Evolutionary conservation across 305 asterid species (phyloP).

Genomic region (Euphrasia arctica): DNA sequence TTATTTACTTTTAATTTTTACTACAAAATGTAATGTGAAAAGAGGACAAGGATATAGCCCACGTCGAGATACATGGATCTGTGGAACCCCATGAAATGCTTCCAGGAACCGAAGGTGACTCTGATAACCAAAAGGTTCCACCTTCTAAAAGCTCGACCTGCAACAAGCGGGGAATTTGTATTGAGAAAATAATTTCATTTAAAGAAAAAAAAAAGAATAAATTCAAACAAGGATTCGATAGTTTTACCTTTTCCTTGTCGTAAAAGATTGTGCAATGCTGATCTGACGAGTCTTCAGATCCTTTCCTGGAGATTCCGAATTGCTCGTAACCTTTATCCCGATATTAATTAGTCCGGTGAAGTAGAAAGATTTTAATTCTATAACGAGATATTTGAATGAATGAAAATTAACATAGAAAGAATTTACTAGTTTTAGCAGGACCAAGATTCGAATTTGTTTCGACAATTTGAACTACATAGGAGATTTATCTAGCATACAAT

Average conservation of each 20-base stretch:
- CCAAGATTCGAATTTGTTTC: not conserved
- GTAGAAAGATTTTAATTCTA: slow-evolving; percentile 20
- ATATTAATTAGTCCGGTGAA: slow-evolving; percentile 22
- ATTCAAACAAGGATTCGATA: not conserved
- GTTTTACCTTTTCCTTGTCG: slow-evolving; percentile 81
- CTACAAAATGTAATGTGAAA: slow-evolving; percentile 13
- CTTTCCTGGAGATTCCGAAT: slow-evolving; percentile 93
- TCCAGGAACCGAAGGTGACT: slow-evolving; percentile 98
- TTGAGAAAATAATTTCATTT: slow-evolving; percentile 9
- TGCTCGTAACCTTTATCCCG: slow-evolving; percentile 66
- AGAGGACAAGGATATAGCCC: slow-evolving; percentile 92
- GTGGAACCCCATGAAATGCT: slow-evolving; percentile 96
- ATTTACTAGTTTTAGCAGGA: not conserved
- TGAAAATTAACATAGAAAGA: slow-evolving; percentile 18
- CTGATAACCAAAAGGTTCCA: slow-evolving; percentile 97
- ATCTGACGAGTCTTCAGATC: slow-evolving; percentile 79
- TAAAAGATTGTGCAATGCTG: slow-evolving; percentile 87
- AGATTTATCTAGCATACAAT: not conserved
- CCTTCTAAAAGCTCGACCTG: slow-evolving; percentile 96
- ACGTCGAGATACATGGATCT: slow-evolving; percentile 85
- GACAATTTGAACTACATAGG: not conserved
- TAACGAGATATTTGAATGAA: slow-evolving; percentile 9
- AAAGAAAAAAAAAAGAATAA: not conserved
- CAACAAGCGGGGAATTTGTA: slow-evolving; percentile 27
- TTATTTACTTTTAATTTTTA: not conserved